Evolutionary conservation across 2,329 filamentous ascomycete genomes (phyloP), one percentile per base, ranked within the genome.

Genomic region (Neurospora sp.): DNA sequence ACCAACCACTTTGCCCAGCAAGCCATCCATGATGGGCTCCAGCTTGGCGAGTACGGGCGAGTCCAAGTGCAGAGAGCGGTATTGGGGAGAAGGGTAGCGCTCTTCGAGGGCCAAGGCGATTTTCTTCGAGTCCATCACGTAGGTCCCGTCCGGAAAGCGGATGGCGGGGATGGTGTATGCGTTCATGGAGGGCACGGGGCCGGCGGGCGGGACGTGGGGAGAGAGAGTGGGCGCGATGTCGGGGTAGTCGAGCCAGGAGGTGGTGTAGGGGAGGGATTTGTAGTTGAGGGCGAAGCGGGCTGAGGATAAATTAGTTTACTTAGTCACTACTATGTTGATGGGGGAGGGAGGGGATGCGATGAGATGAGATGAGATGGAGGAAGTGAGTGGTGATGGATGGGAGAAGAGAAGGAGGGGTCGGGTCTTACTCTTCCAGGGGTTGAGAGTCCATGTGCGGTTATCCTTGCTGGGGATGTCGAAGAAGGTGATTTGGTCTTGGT

Each of bases 191-290:
- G 79, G 72, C 67, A 87, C 84, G 23, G 87, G 81, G 17, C 82
- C 79, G 68, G 86, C 76, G 69, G 81, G 82, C 52, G 11, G 65
- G 38, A 66, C 71, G 62, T 67, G 69, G 37, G 28, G 65, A 65
- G 39, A 57, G 3, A 6, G 40, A 57, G 11, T 85, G 1, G 86
- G 79, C 70, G 82, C 84, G 71, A 93, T 82, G 41, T 91, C 86
- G 0, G 89, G 89, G 73, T 91, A 92, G 75, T 91, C 88, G 17
- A 88, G 79, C 88, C 89, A 92, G 83, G 89, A 82, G 0, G 89
- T 92, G 76, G 85, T 84, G 80, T 92, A 92, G 66, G 87, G 83
- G 15, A 92, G 77, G 1, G 82, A 82, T 77, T 92, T 92, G 80
- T 84, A 91, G 79, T 92, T 92, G 65, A 92, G 80, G 2, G 85